These are phyloP conservation scores for Selaginella tamariscina DNA, from an alignment of 75 land plant genomes.

Conservation along the genomic window DNA sequence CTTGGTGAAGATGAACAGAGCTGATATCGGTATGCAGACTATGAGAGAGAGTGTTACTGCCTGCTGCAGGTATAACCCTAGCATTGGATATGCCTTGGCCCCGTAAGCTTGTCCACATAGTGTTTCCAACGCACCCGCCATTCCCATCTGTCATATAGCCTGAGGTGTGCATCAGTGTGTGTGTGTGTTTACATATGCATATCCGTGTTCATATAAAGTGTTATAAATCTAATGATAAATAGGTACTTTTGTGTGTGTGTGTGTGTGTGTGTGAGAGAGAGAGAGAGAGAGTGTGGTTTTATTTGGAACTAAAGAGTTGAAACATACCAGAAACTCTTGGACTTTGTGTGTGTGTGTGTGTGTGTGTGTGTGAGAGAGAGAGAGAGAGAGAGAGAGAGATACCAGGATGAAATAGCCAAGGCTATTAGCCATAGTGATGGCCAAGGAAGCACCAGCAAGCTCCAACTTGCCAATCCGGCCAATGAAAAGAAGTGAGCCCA, in stretches of 20 bases:
- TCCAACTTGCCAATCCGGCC: background rate
- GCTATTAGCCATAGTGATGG: background rate
- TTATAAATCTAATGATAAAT: no score
- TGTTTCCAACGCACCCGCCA: conserved; percentile 31
- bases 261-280: no score
- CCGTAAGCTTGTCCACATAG: conserved; percentile 14
- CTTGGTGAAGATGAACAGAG: conserved; percentile 22
- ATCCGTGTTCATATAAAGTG: no score
- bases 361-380: no score
- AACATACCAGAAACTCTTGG: no score
- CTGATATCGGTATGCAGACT: conserved; percentile 19
- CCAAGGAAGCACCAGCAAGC: background rate
- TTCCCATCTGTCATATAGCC: conserved; percentile 33
- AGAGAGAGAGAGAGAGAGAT: background rate
- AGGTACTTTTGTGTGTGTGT: no score
- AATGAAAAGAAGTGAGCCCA: background rate
- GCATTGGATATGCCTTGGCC: conserved; percentile 31
- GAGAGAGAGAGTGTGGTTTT: no score
- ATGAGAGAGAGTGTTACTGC: conserved; percentile 29
- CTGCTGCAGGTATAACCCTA: conserved; percentile 39
- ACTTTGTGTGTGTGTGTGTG: no score
- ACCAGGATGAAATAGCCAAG: background rate
- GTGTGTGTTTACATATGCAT: no score
- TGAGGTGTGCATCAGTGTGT: background rate
- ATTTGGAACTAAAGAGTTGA: no score